Evolutionary conservation across 1,139 yeast species (phyloP), one percentile per base, ranked within the genome.

Genomic region (Suhomyces panamericanus): DNA sequence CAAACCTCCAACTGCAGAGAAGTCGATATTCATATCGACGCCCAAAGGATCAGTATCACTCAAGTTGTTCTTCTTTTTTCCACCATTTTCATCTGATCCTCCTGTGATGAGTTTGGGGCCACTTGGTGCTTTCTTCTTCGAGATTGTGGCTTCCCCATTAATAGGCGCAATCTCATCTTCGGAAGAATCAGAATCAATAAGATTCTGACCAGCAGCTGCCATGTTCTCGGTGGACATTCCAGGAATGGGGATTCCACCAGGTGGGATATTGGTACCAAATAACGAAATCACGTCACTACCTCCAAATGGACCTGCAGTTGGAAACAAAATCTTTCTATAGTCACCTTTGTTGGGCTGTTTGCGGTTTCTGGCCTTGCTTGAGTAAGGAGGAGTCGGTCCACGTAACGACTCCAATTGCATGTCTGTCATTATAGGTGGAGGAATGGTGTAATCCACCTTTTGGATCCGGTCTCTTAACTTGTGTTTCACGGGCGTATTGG

Each of bases 241-340:
- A 1, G 77, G 73, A 32, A 72, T 55, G 1, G 77, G 75, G 13
- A 71, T 68, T 8, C 77, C 78, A 1, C 76, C 74, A 0, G 78
- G 75, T 9, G 85, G 83, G 2, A 81, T 72, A 54, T 83, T 81
- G 43, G 79, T 78, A 1, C 91, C 91, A 61, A 87, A 85, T 32
- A 87, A 72, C 0, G 95, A 83, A 2, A 83, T 75, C 1, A 85
- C 88, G 59, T 89, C 96, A 51, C 90, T 84, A 27, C 98, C 98
- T 24, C 96, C 96, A 70, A 93, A 93, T 2, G 98, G 96, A 0
- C 98, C 96, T n/a, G 90, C 88, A 0, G 96, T 89, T n/a, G 96
- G 96, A 57, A 85, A 88, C 38, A 89, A 67, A 35, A 93, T 76
- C 57, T 87, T 77, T 41, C 86, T 63, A 49, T 68, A 70, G 32